Percentiles rank a stretch among this genome's conserved stretches.
Evolutionary conservation across 1,284 basidiomycete species (phyloP).

Genomic region (Cutaneotrichosporon cutaneum): DNA sequence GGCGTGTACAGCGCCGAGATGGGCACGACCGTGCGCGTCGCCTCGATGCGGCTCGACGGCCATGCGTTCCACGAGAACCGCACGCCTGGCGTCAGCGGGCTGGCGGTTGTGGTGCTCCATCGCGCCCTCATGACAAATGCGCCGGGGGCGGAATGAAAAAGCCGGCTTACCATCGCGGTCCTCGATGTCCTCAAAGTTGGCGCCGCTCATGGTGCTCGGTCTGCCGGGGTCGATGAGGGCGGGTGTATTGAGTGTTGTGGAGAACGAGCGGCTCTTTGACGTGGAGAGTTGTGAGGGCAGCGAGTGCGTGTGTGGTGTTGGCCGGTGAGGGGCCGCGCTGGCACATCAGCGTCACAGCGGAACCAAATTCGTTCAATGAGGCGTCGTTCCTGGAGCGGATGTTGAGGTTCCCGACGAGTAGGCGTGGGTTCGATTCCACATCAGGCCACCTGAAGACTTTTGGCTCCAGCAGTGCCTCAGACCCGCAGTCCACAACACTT

Average conservation of each 20-base stretch:
- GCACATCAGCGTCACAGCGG: not conserved
- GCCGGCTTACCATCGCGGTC: conserved; percentile 61
- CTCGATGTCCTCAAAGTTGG: conserved; percentile 58
- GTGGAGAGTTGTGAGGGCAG: not conserved
- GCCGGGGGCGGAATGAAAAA: not conserved
- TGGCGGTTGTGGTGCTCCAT: not conserved
- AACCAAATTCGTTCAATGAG: not conserved
- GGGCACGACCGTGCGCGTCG: conserved; percentile 95
- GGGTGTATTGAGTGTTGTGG: conserved; percentile 1
- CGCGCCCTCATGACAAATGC: not conserved
- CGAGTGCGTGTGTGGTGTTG: not conserved
- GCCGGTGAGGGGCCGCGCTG: not conserved
- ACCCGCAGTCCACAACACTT: not conserved
- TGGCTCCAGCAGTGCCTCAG: no score
- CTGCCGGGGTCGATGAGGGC: conserved; percentile 6
- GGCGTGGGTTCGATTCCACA: not conserved
- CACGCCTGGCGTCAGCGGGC: conserved; percentile 61
- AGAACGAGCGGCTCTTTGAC: conserved; percentile 1
- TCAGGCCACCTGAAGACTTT: no score
- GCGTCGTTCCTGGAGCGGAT: not conserved
- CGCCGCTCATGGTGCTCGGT: conserved; percentile 41
- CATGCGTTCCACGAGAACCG: conserved; percentile 97
- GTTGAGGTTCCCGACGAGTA: not conserved
- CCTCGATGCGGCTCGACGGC: conserved; percentile 96
- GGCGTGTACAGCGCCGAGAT: conserved; percentile 98